Conservation (phyloP, 129 eudicot genomes). For the Oenanthe sinensis region DNA sequence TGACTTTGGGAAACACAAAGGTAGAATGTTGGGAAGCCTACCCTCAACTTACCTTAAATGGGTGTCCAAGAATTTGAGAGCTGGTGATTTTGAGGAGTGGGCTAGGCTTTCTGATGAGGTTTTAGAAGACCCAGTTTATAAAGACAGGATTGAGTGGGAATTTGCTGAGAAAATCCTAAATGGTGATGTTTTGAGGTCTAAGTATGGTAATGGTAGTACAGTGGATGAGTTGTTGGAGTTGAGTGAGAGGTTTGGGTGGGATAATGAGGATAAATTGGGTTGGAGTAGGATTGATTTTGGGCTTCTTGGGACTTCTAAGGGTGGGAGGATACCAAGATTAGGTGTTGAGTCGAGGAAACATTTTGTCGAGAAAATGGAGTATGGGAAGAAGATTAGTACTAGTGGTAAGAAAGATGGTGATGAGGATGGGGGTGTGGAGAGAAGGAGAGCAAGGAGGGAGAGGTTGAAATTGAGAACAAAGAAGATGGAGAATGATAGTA, state of each 20-base stretch:
- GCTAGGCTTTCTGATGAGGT: constrained; percentile 53
- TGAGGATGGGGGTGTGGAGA: constrained; percentile 9
- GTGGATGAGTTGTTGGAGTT: constrained; percentile 39
- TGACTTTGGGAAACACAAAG: constrained; percentile 64
- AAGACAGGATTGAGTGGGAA: constrained; percentile 71
- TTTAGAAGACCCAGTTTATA: constrained; percentile 50
- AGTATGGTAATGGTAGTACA: constrained; percentile 9
- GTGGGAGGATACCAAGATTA: constrained; percentile 48
- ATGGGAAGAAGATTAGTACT: neutral
- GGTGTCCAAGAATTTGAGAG: constrained; percentile 53
- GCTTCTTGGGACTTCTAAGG: constrained; percentile 62
- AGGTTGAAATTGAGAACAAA: constrained; percentile 29
- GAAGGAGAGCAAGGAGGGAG: constrained; percentile 47
- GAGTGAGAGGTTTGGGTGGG: constrained; percentile 66
- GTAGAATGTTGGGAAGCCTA: constrained; percentile 54
- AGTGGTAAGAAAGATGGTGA: neutral
- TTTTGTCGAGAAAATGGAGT: constrained; percentile 1
- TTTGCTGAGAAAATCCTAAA: constrained; percentile 42
- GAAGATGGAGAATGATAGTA: neutral
- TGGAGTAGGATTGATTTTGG: constrained; percentile 55
- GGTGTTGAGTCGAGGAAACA: neutral
- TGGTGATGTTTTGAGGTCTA: constrained; percentile 21
- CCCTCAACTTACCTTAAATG: constrained; percentile 60
- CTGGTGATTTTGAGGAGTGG: constrained; percentile 47
- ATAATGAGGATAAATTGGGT: constrained; percentile 39